Conservation (phyloP, 1,284 basidiomycete genomes). For the Cryptococcus sp. region DNA sequence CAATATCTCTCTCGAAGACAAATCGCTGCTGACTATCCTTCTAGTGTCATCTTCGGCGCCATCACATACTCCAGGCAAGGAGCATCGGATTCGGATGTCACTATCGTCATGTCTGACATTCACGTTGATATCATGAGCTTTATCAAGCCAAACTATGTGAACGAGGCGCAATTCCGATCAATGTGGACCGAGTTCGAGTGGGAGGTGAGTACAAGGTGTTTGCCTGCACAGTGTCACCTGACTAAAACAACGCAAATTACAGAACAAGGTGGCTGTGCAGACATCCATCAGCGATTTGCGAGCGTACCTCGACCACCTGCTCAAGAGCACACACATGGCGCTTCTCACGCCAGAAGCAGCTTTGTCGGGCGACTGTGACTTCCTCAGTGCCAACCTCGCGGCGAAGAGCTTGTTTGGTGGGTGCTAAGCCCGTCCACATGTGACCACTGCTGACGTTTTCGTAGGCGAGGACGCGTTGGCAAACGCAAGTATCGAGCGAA, state of each 20-base stretch:
- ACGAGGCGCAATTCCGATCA: constrained; percentile 91
- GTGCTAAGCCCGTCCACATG: constrained; percentile 23
- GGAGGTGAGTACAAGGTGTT: constrained; percentile 58
- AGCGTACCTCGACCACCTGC: constrained; percentile 83
- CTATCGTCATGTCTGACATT: constrained; percentile 91
- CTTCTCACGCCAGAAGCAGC: constrained; percentile 93
- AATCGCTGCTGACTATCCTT: neutral
- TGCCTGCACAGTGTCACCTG: neutral
- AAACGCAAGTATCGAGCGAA: constrained; percentile 90
- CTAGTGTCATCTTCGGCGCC: constrained; percentile 87
- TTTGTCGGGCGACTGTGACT: constrained; percentile 86
- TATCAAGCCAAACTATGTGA: constrained; percentile 96
- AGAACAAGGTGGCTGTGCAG: constrained; percentile 89
- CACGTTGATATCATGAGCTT: constrained; percentile 98
- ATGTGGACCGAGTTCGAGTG: constrained; percentile 99
- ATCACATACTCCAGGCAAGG: constrained; percentile 95
- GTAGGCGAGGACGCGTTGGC: constrained; percentile 93
- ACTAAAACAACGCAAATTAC: neutral
- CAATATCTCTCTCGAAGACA: no score
- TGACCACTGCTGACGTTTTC: neutral
- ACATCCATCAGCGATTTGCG: constrained; percentile 77
- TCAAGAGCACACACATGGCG: constrained; percentile 93
- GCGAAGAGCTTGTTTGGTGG: constrained; percentile 83
- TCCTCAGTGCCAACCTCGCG: constrained; percentile 91
- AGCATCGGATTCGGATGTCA: constrained; percentile 73